These are phyloP conservation scores for Wallemia ichthyophaga DNA, from an alignment of 1,284 basidiomycete genomes.

Conservation along the genomic window DNA sequence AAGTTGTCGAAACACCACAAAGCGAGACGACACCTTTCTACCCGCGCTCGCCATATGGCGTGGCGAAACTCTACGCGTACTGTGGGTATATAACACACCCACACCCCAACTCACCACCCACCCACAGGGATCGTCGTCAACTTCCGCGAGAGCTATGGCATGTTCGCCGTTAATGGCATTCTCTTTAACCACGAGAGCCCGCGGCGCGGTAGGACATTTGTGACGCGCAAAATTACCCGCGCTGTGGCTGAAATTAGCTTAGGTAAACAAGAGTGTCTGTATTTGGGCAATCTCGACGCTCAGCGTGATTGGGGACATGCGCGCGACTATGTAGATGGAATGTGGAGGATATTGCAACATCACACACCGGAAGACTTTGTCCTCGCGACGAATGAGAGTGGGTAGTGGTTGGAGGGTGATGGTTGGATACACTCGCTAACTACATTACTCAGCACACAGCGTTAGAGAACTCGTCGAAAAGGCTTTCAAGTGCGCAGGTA, in stretches of 20 bases:
- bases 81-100: conserved; percentile 7
- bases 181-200: conserved; percentile 86
- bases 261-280: conserved; percentile 56
- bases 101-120: conserved; percentile 30
- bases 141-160: conserved; percentile 68
- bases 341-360: conserved; percentile 85
- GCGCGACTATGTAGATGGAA: conserved; percentile 63
- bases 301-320: conserved; percentile 84
- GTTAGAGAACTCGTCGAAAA: conserved; percentile 70
- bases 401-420: background rate
- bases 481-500: conserved; percentile 36
- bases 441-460: conserved; percentile 25
- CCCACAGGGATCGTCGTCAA: conserved; percentile 65
- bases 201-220: conserved; percentile 62
- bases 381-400: conserved; percentile 56
- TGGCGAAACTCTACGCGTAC: conserved; percentile 37
- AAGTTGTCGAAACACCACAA: conserved; percentile 68
- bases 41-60: conserved; percentile 67
- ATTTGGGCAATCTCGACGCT: conserved; percentile 67
- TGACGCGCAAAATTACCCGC: conserved; percentile 67
- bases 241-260: conserved; percentile 63
- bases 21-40: conserved; percentile 78
- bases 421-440: too few species aligned
- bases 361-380: conserved; percentile 51
- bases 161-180: conserved; percentile 61